Evolutionary conservation across 2,329 filamentous ascomycete genomes (phyloP).

Genomic region (Aureobasidium sp.): DNA sequence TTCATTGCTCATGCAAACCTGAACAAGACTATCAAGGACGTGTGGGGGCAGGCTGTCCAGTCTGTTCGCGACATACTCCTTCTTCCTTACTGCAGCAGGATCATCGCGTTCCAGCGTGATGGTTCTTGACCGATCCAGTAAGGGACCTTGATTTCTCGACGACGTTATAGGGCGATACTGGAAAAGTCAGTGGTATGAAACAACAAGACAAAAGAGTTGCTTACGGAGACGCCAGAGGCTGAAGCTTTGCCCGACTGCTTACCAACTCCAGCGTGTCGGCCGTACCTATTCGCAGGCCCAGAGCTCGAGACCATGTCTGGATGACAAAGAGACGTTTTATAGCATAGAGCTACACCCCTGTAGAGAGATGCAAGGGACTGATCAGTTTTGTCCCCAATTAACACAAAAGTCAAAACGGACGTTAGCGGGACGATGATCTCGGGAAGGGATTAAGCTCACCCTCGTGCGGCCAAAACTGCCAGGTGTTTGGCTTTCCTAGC

Average conservation of each 20-base stretch:
- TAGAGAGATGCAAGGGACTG: conserved; percentile 10
- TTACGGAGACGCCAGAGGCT: not conserved
- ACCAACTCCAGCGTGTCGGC: not conserved
- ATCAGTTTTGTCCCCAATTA: conserved; percentile 6
- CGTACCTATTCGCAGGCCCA: not conserved
- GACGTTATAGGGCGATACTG: not conserved
- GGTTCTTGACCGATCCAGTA: not conserved
- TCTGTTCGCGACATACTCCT: not conserved
- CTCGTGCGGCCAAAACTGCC: conserved; percentile 10
- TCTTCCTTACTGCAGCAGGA: not conserved
- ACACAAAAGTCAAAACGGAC: conserved; percentile 11
- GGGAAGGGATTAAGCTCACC: conserved; percentile 10
- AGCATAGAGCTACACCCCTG: not conserved
- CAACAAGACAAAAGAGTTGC: not conserved
- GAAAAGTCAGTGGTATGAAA: not conserved
- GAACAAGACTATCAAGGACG: not conserved
- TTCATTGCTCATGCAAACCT: not conserved
- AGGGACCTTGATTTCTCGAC: not conserved
- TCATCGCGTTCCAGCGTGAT: not conserved
- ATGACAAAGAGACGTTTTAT: not conserved
- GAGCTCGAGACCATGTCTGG: conserved; percentile 3
- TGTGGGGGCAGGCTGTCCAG: not conserved
- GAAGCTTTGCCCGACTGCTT: not conserved
- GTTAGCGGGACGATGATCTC: conserved; percentile 9
- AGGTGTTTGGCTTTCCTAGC: conserved; percentile 1